phyloP scores from a whole-genome alignment of 345 rosid genomes.

The Draba incana region DNA sequence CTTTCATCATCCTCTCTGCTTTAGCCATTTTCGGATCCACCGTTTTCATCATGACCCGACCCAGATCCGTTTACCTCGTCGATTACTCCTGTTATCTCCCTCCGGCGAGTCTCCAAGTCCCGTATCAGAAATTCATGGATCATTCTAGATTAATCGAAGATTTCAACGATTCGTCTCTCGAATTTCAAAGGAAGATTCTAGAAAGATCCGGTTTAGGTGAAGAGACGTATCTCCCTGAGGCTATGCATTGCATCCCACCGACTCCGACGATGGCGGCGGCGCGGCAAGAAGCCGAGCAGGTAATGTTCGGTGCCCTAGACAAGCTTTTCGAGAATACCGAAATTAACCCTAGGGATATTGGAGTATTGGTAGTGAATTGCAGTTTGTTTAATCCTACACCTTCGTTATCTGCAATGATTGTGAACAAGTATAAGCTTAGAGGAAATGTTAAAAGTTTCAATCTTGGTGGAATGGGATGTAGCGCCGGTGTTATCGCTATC shows the following conservation, averaged over 20 bases:
- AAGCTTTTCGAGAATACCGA: constrained; percentile 67
- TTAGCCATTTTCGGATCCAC: constrained; percentile 69
- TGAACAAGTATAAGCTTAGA: constrained; percentile 80
- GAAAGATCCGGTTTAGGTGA: constrained; percentile 91
- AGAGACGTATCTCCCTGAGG: constrained; percentile 86
- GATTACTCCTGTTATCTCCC: constrained; percentile 82
- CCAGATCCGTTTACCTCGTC: constrained; percentile 76
- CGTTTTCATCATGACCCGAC: constrained; percentile 80
- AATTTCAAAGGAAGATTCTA: constrained; percentile 80
- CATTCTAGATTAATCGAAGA: constrained; percentile 71
- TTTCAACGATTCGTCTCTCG: constrained; percentile 79
- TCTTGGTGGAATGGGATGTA: constrained; percentile 94
- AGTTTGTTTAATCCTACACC: constrained; percentile 96
- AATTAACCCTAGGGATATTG: constrained; percentile 80
- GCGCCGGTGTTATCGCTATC: constrained; percentile 86
- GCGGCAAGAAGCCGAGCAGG: constrained; percentile 89
- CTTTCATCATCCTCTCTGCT: constrained; percentile 63
- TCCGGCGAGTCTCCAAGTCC: constrained; percentile 60
- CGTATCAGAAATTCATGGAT: constrained; percentile 66
- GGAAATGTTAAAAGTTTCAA: constrained; percentile 73
- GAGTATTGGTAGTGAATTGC: constrained; percentile 83
- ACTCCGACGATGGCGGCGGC: constrained; percentile 84
- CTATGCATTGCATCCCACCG: constrained; percentile 77
- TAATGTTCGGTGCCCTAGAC: constrained; percentile 85
- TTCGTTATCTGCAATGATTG: constrained; percentile 85